Evolutionary conservation across 768 basidiomycete genomes (phyloP).

Genomic region (Holtermanniella nyarrowii): DNA sequence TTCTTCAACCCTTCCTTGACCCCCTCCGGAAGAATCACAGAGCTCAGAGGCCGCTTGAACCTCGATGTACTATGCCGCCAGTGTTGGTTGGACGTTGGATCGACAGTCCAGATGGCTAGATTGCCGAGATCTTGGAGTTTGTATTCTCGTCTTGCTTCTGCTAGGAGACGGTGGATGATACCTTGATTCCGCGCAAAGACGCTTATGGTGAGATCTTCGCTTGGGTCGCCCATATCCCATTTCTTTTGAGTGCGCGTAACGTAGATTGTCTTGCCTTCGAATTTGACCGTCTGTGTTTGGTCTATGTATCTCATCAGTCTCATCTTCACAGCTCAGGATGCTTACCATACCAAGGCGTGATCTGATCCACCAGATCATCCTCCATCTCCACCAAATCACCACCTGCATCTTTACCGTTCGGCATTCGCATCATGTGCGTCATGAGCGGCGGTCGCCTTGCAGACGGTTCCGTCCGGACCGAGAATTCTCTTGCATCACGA

Average conservation of each 20-base stretch:
- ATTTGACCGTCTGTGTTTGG: not conserved
- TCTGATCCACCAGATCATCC: constrained; percentile 16
- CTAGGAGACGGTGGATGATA: constrained; percentile 7
- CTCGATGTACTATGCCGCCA: constrained; percentile 14
- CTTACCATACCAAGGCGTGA: not conserved
- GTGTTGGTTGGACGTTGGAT: not conserved
- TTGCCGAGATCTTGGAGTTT: constrained; percentile 1
- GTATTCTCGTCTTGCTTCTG: not conserved
- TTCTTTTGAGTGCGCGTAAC: constrained; percentile 3
- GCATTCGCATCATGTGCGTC: not conserved
- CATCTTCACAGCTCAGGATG: not conserved
- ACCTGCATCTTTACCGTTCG: too few species aligned
- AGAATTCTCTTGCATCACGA: not conserved
- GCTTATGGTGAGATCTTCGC: not conserved
- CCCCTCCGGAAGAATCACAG: constrained; percentile 25
- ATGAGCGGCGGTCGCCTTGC: not conserved
- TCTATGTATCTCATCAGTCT: not conserved
- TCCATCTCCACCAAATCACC: constrained; percentile 13
- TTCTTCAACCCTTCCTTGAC: constrained; percentile 26
- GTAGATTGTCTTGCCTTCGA: constrained; percentile 3
- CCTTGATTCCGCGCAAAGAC: not conserved
- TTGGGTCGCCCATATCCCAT: constrained; percentile 3
- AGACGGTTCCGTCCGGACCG: not conserved
- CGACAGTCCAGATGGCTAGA: constrained; percentile 3
- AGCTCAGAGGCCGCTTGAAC: constrained; percentile 23